These are phyloP conservation scores for Gossypium laxum DNA, from an alignment of 441 rosid genomes.

Conservation along the genomic window DNA sequence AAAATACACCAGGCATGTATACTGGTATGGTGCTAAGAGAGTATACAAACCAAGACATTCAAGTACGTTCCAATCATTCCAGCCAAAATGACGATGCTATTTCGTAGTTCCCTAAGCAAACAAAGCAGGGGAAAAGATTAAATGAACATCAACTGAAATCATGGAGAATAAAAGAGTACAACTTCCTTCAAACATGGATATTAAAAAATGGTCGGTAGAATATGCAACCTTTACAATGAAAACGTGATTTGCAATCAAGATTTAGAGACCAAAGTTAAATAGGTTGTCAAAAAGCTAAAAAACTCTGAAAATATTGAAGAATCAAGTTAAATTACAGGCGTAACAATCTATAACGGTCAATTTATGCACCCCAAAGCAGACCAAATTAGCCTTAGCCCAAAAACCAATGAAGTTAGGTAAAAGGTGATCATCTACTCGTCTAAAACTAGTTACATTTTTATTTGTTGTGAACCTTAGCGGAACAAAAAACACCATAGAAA, in stretches of 20 bases:
- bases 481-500: slow-evolving; percentile 1
- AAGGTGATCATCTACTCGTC: not conserved
- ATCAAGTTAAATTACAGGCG: not conserved
- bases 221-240: not conserved
- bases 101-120: slow-evolving; percentile 59
- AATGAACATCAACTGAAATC: slow-evolving; percentile 12
- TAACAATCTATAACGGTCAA: not conserved
- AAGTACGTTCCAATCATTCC: slow-evolving; percentile 88
- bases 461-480: not conserved
- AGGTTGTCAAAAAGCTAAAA: not conserved
- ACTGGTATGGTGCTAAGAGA: slow-evolving; percentile 5
- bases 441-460: not conserved
- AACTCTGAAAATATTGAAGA: not conserved
- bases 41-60: slow-evolving; percentile 68
- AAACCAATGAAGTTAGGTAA: slow-evolving; percentile 1
- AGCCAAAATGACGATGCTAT: slow-evolving; percentile 51
- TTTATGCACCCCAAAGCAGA: not conserved
- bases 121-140: slow-evolving; percentile 10
- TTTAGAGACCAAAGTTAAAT: not conserved
- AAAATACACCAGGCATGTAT: not conserved
- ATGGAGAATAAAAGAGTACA: slow-evolving; percentile 4
- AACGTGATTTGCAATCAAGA: not conserved
- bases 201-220: not conserved
- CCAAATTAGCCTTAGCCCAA: not conserved
- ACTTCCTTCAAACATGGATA: not conserved